Conservation (phyloP, 1,284 basidiomycete genomes). For the Cutaneotrichosporon cutaneum region DNA sequence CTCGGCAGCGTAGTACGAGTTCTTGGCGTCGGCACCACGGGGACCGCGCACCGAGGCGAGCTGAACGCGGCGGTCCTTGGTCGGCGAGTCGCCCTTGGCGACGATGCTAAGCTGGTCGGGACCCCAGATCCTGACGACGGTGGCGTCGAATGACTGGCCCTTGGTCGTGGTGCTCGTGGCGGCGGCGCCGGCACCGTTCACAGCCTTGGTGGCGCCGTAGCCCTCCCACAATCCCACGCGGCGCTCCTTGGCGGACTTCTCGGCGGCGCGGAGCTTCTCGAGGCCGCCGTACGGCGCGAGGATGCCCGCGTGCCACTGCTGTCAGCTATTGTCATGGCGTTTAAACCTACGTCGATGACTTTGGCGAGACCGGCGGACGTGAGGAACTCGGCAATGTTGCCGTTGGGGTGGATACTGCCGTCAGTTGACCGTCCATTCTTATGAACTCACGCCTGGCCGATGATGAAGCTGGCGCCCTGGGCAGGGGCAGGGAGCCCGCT, state of each 20-base stretch:
- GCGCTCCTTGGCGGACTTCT: slow-evolving; percentile 80
- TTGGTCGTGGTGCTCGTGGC: slow-evolving; percentile 50
- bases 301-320: slow-evolving; percentile 89
- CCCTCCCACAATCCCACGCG: slow-evolving; percentile 75
- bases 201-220: slow-evolving; percentile 54
- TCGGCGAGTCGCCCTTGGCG: slow-evolving; percentile 62
- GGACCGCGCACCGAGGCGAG: slow-evolving; percentile 86
- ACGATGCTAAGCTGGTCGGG: slow-evolving; percentile 85
- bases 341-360: slow-evolving; percentile 65
- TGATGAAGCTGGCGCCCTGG: slow-evolving; percentile 75
- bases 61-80: slow-evolving; percentile 79
- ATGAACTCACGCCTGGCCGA: slow-evolving; percentile 67
- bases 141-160: slow-evolving; percentile 69
- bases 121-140: slow-evolving; percentile 84
- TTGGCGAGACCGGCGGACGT: slow-evolving; percentile 82
- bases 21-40: slow-evolving; percentile 79
- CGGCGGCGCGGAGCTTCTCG: slow-evolving; percentile 80
- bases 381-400: slow-evolving; percentile 90
- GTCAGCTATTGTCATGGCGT: background rate
- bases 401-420: slow-evolving; percentile 75
- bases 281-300: slow-evolving; percentile 75
- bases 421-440: background rate
- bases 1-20: slow-evolving; percentile 85
- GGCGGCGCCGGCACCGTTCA: slow-evolving; percentile 52
- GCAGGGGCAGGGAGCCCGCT: slow-evolving; percentile 47